A percentile compares a stretch with the other conserved stretches of the same genome.
phyloP scores from a whole-genome alignment of 2,329 filamentous ascomycete species.

The Endothia cerciana region DNA sequence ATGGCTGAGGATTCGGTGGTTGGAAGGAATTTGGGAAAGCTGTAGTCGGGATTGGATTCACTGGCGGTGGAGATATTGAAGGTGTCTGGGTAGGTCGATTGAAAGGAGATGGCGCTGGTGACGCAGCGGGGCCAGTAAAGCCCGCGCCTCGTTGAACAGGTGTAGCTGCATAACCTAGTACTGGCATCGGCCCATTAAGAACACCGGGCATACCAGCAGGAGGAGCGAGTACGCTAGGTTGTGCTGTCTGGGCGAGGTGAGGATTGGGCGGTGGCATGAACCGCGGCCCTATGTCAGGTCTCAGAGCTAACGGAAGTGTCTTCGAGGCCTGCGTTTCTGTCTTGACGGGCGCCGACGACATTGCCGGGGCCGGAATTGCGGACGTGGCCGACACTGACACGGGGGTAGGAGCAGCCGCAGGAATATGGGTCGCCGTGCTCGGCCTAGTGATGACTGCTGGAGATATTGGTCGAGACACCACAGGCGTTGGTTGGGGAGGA shows the following conservation, averaged over 20 bases:
- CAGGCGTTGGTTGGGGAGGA: conserved; percentile 30
- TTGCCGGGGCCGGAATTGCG: conserved; percentile 4
- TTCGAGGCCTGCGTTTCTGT: conserved; percentile 23
- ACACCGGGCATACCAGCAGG: conserved; percentile 32
- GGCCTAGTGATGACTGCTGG: conserved; percentile 8
- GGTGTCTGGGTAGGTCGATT: conserved; percentile 24
- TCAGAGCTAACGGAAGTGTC: conserved; percentile 23
- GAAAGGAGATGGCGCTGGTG: conserved; percentile 33
- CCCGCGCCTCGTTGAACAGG: conserved; percentile 33
- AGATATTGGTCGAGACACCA: conserved; percentile 14
- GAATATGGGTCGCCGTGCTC: background rate
- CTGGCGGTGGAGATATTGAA: background rate
- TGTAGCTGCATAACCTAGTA: conserved; percentile 32
- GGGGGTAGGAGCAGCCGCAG: conserved; percentile 6
- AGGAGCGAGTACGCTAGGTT: conserved; percentile 34
- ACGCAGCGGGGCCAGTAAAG: conserved; percentile 36
- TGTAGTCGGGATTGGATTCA: conserved; percentile 7
- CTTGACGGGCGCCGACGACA: conserved; percentile 21
- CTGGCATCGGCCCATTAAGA: conserved; percentile 34
- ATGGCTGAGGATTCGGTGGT: conserved; percentile 13
- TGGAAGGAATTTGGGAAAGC: conserved; percentile 12
- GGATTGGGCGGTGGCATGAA: conserved; percentile 30
- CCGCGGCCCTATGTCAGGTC: conserved; percentile 26
- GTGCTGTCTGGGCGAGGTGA: conserved; percentile 24
- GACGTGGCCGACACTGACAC: conserved; percentile 13